Evolutionary conservation across 2,329 filamentous ascomycete species (phyloP), one percentile per base, ranked within the genome.

Genomic region (Cytospora chrysosperma): DNA sequence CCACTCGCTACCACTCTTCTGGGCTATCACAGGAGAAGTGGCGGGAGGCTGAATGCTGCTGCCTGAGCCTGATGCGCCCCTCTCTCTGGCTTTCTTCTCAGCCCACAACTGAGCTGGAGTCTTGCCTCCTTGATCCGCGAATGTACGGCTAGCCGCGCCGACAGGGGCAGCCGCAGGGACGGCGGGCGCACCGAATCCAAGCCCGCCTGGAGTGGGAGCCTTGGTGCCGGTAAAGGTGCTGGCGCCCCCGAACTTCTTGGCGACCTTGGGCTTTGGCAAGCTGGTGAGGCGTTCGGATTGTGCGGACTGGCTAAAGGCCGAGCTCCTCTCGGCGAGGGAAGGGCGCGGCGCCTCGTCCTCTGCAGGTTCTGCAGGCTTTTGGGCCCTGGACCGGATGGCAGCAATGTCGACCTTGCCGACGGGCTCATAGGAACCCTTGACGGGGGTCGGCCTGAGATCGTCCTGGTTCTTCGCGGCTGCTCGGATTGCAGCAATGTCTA

Each of bases 71-170:
- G 63, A 69, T 49, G 79, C 79, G 53, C 85, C 88, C 58, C 88
- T 84, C 74, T 95, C 88, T 65, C 88, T 88, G 43, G 91, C 94
- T 81, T 98, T 98, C 81, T 93, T 96, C 81, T 99, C 95, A 0
- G 94, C 94, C 95, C 95, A 99, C 40, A 97, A 79, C 76, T 99
- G 95, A 32, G 95, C 93, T 8, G 95, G 95, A 6, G 95, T 98
- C 81, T 98, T 99, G 67, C 95, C 95, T 67, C 91, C 93, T 75
- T 96, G 82, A 69, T 97, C 93, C 19, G 95, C 95, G 79, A 98
- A 99, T 0, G 93, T 97, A 72, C 92, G 88, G 78, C 92, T 96
- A 43, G 93, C 93, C 68, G 87, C 84, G 28, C 92, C 93, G 28
- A 97, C 83, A 7, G 90, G 87, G 3, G 85, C 80, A 24, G 87